phyloP scores from a whole-genome alignment of 306 rosid species.

The Dryas alaskensis region DNA sequence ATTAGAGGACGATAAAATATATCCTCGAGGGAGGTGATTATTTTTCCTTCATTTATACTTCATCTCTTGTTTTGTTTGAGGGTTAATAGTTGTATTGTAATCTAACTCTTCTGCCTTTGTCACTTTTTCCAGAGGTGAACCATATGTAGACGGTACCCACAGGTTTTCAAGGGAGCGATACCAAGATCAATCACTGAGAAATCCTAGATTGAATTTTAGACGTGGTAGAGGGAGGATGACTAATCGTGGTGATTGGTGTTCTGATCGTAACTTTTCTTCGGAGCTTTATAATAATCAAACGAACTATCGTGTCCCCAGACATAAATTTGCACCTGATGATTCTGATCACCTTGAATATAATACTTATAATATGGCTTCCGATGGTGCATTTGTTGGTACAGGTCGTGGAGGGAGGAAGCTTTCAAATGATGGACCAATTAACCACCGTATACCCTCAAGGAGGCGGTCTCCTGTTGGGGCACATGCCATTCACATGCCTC shows the following conservation, averaged over 20 bases:
- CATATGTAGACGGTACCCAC: slow-evolving; percentile 47
- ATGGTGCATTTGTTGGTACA: slow-evolving; percentile 53
- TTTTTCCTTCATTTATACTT: background rate
- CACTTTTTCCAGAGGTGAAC: slow-evolving; percentile 61
- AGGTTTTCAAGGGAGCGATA: slow-evolving; percentile 68
- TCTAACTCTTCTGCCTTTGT: slow-evolving; percentile 10
- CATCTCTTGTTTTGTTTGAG: background rate
- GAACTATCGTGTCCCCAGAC: slow-evolving; percentile 60
- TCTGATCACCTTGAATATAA: slow-evolving; percentile 58
- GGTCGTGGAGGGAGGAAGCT: slow-evolving; percentile 67
- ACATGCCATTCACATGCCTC: slow-evolving; percentile 51
- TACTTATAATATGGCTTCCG: slow-evolving; percentile 43
- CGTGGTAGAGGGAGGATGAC: slow-evolving; percentile 68
- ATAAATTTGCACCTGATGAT: slow-evolving; percentile 54
- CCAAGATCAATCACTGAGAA: slow-evolving; percentile 61
- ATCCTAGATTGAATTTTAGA: slow-evolving; percentile 55
- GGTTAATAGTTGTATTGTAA: slow-evolving; percentile 6
- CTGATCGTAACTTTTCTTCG: slow-evolving; percentile 56
- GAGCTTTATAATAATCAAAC: slow-evolving; percentile 60
- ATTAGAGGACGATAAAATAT: slow-evolving; percentile 46
- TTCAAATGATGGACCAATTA: slow-evolving; percentile 49
- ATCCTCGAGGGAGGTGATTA: slow-evolving; percentile 75
- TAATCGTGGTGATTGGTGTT: slow-evolving; percentile 58
- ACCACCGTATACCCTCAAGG: slow-evolving; percentile 55
- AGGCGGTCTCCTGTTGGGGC: slow-evolving; percentile 67